Evolutionary conservation across 352 stramenopile species (phyloP).

Genomic region (Phytophthora kernoviae): DNA sequence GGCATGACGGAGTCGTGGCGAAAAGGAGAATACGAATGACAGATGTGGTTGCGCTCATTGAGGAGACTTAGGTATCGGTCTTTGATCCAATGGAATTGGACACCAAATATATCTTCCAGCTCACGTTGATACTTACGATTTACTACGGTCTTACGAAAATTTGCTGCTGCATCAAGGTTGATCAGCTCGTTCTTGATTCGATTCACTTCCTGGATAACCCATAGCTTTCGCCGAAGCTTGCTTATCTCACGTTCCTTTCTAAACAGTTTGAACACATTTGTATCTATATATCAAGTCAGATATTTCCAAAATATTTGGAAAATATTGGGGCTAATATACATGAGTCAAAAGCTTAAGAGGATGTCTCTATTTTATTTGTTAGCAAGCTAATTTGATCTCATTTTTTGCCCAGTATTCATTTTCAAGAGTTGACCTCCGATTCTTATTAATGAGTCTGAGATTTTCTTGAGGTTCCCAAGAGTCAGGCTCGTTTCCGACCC

Average conservation of each 20-base stretch:
- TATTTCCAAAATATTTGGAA: constrained; percentile 1
- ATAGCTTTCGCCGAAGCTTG: constrained; percentile 10
- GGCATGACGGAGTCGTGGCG: constrained; percentile 12
- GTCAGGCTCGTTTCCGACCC: constrained; percentile 18
- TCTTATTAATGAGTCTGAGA: constrained; percentile 23
- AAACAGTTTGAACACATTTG: constrained; percentile 9
- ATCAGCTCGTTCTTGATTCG: constrained; percentile 8
- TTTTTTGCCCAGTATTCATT: neutral
- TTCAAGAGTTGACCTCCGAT: neutral
- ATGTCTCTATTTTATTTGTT: too few relatives aligned
- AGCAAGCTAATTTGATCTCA: too few relatives aligned
- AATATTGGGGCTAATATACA: constrained; percentile 7
- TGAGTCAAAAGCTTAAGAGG: constrained; percentile 5
- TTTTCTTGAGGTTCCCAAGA: constrained; percentile 28
- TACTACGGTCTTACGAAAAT: too few relatives aligned
- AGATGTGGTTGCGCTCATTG: constrained; percentile 12
- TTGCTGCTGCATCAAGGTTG: constrained; percentile 2
- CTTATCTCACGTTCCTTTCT: constrained; percentile 7
- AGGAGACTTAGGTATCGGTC: constrained; percentile 5
- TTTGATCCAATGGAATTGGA: constrained; percentile 9
- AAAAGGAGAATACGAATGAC: too few relatives aligned
- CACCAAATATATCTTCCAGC: constrained; percentile 6
- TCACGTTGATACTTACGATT: constrained; percentile 4
- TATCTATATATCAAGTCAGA: constrained; percentile 2
- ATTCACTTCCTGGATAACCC: constrained; percentile 14